Base-by-base conservation (phyloP, 495 filamentous ascomycete genomes). In the Xylaria bambusicola region DNA sequence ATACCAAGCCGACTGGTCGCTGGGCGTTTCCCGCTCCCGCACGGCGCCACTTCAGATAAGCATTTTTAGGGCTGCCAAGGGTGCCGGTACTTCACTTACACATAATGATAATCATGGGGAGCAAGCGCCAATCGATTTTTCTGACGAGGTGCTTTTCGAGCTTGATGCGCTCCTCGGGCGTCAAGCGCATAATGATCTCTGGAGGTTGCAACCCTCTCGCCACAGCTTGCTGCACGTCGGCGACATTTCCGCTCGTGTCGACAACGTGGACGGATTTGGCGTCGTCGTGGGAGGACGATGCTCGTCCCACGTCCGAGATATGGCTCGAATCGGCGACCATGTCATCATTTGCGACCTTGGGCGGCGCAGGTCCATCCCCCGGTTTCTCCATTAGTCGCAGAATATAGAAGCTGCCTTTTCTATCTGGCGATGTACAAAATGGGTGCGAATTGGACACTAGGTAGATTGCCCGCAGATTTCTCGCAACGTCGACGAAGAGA, bases 21-120 rank as follows among this genome's bases (percentile, higher is more conserved):
- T 13, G 21, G 6, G 13, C n/a, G n/a, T 18, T 6, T 2, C 10
- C 15, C 1, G 6, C 18, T 6, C 18, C 7, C 5, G 6, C 12
- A 35, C 36, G 36, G n/a, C n/a, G n/a, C n/a, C n/a, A n/a, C 36
- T 13, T 15, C 3, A 3, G 17, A 35, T 8, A 17, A 3, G 7
- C 8, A 0, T 29, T 42, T 4, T 27, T 15, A 41, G 6, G 50
- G 10, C n/a, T n/a, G 9, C 9, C 1, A 13, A 35, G 15, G 29
- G 20, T 18, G 33, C 46, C 13, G 46, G 24, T 33, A 33, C 2
- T 15, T 9, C 24, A 68, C 68, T 53, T 13, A 71, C 68, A 71
- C 84, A 89, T 88, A 56, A 88, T 61, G 56, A 87, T 81, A 36
- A 88, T 69, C 80, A 86, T 83, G 3, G 86, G 86, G 42, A 90